Percentiles rank a stretch among this genome's conserved stretches.
Conservation (phyloP, 1,284 basidiomycete genomes). For the Vanrija sp. region DNA sequence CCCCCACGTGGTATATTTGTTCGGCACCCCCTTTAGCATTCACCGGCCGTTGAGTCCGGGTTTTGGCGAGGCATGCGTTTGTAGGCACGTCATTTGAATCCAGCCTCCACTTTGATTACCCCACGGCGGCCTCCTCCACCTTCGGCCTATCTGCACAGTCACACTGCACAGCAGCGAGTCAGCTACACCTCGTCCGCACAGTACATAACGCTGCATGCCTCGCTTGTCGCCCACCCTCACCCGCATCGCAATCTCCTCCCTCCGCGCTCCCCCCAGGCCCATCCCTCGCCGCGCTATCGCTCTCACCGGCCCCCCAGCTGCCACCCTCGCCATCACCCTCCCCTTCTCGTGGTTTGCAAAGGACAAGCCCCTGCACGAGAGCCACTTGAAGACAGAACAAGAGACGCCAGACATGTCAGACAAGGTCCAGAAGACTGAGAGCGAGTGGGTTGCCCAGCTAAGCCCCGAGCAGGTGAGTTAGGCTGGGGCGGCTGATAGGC, state of each 20-base stretch:
- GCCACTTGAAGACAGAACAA: conserved; percentile 21
- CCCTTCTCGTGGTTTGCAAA: not conserved
- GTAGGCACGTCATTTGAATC: too few relatives aligned
- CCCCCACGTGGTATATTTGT: too few relatives aligned
- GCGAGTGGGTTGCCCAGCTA: conserved; percentile 82
- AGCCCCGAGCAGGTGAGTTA: conserved; percentile 70
- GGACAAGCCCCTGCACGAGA: not conserved
- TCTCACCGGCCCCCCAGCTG: conserved; percentile 4
- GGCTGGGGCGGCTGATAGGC: not conserved
- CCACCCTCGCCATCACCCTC: conserved; percentile 1
- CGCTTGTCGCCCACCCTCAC: not conserved
- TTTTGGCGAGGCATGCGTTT: too few relatives aligned
- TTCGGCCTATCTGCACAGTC: too few relatives aligned
- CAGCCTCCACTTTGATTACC: too few relatives aligned
- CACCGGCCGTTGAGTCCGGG: too few relatives aligned
- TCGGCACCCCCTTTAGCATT: too few relatives aligned
- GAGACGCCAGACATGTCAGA: conserved; percentile 12
- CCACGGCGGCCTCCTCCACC: too few relatives aligned
- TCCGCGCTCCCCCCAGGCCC: conserved; percentile 7
- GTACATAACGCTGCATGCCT: not conserved
- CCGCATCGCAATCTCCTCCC: not conserved
- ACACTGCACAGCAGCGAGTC: too few relatives aligned
- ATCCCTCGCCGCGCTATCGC: not conserved
- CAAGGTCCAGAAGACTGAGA: conserved; percentile 60
- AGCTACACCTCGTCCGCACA: too few relatives aligned